Percentiles rank a stretch among this genome's conserved stretches.
These are phyloP conservation scores for Mycena kentingensis DNA, from an alignment of 768 basidiomycete species.

Conservation along the genomic window DNA sequence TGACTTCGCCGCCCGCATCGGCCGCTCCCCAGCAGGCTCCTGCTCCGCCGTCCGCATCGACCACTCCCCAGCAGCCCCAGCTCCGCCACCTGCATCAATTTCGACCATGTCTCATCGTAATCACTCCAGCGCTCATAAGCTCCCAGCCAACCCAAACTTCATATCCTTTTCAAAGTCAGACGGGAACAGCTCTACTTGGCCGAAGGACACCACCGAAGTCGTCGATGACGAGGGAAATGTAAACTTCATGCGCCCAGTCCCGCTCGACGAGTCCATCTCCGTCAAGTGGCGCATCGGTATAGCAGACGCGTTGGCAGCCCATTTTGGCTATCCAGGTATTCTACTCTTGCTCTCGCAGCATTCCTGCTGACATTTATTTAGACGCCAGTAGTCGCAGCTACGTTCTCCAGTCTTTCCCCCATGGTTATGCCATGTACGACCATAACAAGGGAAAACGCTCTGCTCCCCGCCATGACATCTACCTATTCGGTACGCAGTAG, in stretches of 20 bases:
- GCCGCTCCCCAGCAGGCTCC: no score
- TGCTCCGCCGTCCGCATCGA: no score
- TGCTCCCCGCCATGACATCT: constrained; percentile 70
- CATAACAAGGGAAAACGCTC: constrained; percentile 66
- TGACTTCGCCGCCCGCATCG: no score
- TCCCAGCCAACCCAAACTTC: constrained; percentile 57
- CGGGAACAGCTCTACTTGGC: constrained; percentile 56
- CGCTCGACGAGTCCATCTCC: constrained; percentile 49
- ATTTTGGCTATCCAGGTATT: constrained; percentile 54
- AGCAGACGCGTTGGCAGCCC: constrained; percentile 44
- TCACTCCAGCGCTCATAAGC: constrained; percentile 30
- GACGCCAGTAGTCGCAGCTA: constrained; percentile 26
- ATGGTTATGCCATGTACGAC: constrained; percentile 69
- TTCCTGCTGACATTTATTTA: not conserved
- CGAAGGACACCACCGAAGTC: constrained; percentile 51
- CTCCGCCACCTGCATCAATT: no score
- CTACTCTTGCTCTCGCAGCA: not conserved
- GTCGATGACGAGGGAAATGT: constrained; percentile 66
- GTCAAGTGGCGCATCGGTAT: constrained; percentile 60
- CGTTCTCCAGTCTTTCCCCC: constrained; percentile 65
- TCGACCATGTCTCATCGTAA: constrained; percentile 12
- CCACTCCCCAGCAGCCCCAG: no score
- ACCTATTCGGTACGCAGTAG: constrained; percentile 62
- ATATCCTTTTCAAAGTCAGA: constrained; percentile 66
- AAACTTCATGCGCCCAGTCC: constrained; percentile 66